Conservation (phyloP, 1,284 basidiomycete genomes). For the Rhizoctonia solani region DNA sequence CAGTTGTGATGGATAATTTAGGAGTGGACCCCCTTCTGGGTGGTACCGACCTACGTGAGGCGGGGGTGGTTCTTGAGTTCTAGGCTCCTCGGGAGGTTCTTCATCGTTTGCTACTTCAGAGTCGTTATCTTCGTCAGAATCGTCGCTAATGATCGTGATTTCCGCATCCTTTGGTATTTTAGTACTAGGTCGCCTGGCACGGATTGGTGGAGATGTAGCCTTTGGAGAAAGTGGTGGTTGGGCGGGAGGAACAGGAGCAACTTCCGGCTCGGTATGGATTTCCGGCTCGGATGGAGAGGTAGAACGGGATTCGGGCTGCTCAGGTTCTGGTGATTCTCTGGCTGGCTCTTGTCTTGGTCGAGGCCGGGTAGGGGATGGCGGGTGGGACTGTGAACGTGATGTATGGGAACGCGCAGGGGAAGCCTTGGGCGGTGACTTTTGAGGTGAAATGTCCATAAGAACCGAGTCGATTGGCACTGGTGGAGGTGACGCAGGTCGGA, state of each 20-base stretch:
- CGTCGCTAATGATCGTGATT: slow-evolving; percentile 27
- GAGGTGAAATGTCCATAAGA: slow-evolving; percentile 6
- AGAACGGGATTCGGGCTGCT: background rate
- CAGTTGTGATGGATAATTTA: background rate
- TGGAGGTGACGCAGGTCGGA: background rate
- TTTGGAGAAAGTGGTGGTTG: background rate
- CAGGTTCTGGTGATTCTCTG: background rate
- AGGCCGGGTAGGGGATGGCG: background rate
- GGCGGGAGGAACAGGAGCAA: background rate
- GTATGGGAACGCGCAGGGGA: background rate
- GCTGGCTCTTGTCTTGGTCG: background rate
- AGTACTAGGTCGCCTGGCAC: background rate
- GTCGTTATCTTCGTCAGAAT: slow-evolving; percentile 43
- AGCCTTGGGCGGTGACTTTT: background rate
- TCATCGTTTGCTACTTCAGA: too few relatives aligned
- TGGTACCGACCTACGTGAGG: background rate
- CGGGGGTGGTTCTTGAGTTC: too few relatives aligned
- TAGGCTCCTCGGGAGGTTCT: too few relatives aligned
- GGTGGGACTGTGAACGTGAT: background rate
- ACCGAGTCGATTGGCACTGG: slow-evolving; percentile 12
- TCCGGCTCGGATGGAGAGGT: too few relatives aligned
- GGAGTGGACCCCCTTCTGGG: background rate
- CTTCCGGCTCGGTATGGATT: background rate
- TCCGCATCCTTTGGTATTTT: slow-evolving; percentile 3
- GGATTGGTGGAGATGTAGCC: background rate